phyloP scores from a whole-genome alignment of 805 yeast species.

The Blastobotrys terrestris region DNA sequence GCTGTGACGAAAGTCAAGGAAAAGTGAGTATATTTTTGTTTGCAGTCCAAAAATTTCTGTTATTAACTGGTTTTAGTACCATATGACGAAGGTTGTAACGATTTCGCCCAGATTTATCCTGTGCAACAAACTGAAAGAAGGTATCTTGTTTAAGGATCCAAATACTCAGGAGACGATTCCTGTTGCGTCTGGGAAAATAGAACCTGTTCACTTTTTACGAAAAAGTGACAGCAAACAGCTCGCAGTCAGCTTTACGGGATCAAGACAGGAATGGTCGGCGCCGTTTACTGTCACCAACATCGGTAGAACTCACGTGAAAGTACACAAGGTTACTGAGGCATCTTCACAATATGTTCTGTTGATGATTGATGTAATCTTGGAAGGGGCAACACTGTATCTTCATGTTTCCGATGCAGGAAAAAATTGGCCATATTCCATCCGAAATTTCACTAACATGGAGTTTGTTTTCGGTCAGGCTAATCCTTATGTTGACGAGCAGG shows the following conservation, averaged over 20 bases:
- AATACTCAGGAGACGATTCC: conserved; percentile 47
- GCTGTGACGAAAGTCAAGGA: conserved; percentile 73
- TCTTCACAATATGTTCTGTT: conserved; percentile 51
- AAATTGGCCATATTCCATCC: conserved; percentile 87
- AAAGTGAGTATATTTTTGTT: conserved; percentile 26
- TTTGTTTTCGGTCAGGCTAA: conserved; percentile 82
- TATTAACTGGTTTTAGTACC: conserved; percentile 34
- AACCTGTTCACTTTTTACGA: conserved; percentile 48
- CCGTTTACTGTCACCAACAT: conserved; percentile 80
- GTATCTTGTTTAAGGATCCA: conserved; percentile 57
- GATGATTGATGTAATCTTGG: conserved; percentile 69
- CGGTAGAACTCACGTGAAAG: conserved; percentile 73
- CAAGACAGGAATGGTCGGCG: conserved; percentile 70
- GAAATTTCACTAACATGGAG: conserved; percentile 85
- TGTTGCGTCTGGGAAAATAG: conserved; percentile 21
- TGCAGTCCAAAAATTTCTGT: too few species aligned
- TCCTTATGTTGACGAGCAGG: conserved; percentile 61
- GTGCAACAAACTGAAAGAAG: conserved; percentile 51
- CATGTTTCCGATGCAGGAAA: conserved; percentile 65
- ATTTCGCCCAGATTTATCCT: conserved; percentile 79
- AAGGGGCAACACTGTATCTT: conserved; percentile 74
- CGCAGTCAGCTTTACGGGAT: conserved; percentile 50
- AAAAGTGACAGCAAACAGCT: conserved; percentile 52
- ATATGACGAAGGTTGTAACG: conserved; percentile 67
- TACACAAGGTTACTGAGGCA: conserved; percentile 36